Percentiles rank a stretch among this genome's conserved stretches.
Conservation (phyloP, 192 early-diverging fungal species). For the Lunasporangiospora selenospora region DNA sequence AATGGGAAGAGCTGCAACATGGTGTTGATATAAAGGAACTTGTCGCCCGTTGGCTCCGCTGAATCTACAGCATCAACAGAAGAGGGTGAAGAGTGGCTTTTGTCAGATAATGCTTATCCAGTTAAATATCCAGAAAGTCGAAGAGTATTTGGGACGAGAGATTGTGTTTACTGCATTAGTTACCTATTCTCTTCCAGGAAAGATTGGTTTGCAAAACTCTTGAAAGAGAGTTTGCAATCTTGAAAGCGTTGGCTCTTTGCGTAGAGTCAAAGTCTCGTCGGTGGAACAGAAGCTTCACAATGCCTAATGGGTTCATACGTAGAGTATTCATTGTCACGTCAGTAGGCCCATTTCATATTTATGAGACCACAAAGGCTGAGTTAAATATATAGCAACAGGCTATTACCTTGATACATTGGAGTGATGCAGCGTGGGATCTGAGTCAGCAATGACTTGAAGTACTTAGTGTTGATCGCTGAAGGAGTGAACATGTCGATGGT, state of each 20-base stretch:
- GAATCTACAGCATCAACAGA: too few relatives aligned
- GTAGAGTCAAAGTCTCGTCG: conserved; percentile 58
- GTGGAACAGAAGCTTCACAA: conserved; percentile 65
- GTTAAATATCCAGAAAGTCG: too few relatives aligned
- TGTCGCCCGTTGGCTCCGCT: conserved; percentile 37
- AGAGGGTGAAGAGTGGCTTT: too few relatives aligned
- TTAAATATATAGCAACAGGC: too few relatives aligned
- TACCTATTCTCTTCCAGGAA: conserved; percentile 51
- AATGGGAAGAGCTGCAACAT: conserved; percentile 63
- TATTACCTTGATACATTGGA: conserved; percentile 71
- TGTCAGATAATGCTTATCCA: too few relatives aligned
- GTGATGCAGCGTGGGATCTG: conserved; percentile 70
- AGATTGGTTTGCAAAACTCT: conserved; percentile 60
- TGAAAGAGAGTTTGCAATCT: conserved; percentile 67
- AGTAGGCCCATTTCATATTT: too few relatives aligned
- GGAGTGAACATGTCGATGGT: conserved; percentile 57
- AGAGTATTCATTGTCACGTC: too few relatives aligned
- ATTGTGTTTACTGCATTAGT: too few relatives aligned
- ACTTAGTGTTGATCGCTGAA: conserved; percentile 71
- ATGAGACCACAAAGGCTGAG: too few relatives aligned
- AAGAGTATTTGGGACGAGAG: too few relatives aligned
- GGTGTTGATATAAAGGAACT: conserved; percentile 62
- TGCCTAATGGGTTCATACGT: too few relatives aligned
- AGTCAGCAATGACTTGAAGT: conserved; percentile 67
- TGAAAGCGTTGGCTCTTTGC: conserved; percentile 59